phyloP scores from a whole-genome alignment of 352 stramenopile genomes.

The Phytophthora litchii region DNA sequence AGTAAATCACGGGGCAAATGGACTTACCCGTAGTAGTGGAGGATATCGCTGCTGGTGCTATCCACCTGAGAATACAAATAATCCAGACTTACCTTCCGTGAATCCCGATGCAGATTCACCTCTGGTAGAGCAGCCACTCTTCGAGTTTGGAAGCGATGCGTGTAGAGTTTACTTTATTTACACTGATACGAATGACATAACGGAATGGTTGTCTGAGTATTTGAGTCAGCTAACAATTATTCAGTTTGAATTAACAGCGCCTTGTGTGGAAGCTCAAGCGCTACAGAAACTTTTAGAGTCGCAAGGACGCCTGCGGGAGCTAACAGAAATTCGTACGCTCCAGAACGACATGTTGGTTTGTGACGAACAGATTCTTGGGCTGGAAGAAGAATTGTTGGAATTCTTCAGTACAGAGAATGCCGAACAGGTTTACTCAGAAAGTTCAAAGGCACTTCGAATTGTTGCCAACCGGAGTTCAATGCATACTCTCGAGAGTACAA shows the following conservation, averaged over 20 bases:
- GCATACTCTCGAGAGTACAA: constrained; percentile 51
- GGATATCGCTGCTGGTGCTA: constrained; percentile 52
- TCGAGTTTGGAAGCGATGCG: constrained; percentile 52
- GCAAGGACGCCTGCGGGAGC: constrained; percentile 32
- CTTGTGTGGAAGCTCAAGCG: constrained; percentile 39
- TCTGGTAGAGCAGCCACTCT: neutral
- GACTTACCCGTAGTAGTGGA: neutral
- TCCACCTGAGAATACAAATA: constrained; percentile 1
- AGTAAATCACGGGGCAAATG: constrained; percentile 53
- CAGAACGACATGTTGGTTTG: constrained; percentile 51
- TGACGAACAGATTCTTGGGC: constrained; percentile 56
- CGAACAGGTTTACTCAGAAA: constrained; percentile 48
- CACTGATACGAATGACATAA: constrained; percentile 28
- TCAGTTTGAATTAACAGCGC: constrained; percentile 46
- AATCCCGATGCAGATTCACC: neutral
- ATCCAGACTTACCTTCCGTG: neutral
- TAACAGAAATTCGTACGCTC: constrained; percentile 59
- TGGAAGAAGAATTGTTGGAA: constrained; percentile 69
- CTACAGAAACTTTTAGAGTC: constrained; percentile 43
- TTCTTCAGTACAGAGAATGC: constrained; percentile 57
- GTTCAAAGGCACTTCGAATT: constrained; percentile 58
- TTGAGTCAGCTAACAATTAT: constrained; percentile 50
- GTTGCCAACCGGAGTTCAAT: constrained; percentile 61
- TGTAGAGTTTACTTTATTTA: constrained; percentile 63
- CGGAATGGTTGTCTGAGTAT: constrained; percentile 49